Percentiles rank a stretch among this genome's conserved stretches.
Evolutionary conservation across 1,139 yeast genomes (phyloP).

Genomic region (Protomyces arabidopsidicola): DNA sequence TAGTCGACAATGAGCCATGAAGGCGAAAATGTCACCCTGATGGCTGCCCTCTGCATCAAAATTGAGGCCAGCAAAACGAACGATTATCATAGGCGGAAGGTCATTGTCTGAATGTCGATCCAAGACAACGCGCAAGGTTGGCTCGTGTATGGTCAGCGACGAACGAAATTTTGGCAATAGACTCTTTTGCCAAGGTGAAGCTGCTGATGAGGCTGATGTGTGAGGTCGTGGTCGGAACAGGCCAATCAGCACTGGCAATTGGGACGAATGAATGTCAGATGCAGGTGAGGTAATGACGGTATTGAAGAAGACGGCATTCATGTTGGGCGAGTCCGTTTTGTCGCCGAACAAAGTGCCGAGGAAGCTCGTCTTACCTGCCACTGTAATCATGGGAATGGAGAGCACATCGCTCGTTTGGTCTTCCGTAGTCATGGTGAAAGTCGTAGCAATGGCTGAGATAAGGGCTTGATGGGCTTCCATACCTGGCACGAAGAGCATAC

Average conservation of each 20-base stretch:
- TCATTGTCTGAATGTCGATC: neutral
- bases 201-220: neutral
- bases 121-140: constrained; percentile 16
- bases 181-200: neutral
- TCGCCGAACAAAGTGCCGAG: constrained; percentile 39
- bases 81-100: constrained; percentile 20
- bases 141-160: constrained; percentile 16
- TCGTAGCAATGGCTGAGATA: constrained; percentile 41
- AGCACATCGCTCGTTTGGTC: constrained; percentile 41
- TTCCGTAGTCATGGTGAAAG: constrained; percentile 38
- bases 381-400: constrained; percentile 43
- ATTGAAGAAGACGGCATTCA: constrained; percentile 38
- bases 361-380: constrained; percentile 41
- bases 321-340: constrained; percentile 32
- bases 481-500: constrained; percentile 39
- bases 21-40: neutral
- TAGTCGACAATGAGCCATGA: neutral
- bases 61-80: constrained; percentile 2
- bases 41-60: constrained; percentile 1
- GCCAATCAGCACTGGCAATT: constrained; percentile 5
- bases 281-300: constrained; percentile 43
- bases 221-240: constrained; percentile 7
- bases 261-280: constrained; percentile 34
- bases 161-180: neutral
- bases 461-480: constrained; percentile 45